Evolutionary conservation across 768 basidiomycete species (phyloP).

Genomic region (Gymnopilus dilepis): DNA sequence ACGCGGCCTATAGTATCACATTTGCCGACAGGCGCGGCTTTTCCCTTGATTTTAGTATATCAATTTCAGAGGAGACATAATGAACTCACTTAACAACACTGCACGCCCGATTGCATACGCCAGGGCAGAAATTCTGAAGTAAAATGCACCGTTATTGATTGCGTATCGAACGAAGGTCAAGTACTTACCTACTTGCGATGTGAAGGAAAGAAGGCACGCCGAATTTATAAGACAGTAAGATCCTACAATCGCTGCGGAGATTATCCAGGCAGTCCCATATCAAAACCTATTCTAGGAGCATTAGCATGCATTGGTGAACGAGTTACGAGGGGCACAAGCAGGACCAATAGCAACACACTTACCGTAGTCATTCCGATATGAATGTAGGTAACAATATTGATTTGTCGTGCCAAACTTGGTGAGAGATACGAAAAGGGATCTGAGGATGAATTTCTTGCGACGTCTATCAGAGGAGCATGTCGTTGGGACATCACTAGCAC

Average conservation of each 20-base stretch:
- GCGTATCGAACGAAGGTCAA: background rate
- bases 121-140: background rate
- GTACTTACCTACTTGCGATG: background rate
- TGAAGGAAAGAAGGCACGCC: background rate
- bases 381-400: background rate
- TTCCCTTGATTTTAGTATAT: background rate
- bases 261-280: slow-evolving; percentile 1
- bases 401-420: background rate
- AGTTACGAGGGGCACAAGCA: too few species aligned
- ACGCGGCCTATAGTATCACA: slow-evolving; percentile 2
- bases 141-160: background rate
- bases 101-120: slow-evolving; percentile 10
- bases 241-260: background rate
- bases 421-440: background rate
- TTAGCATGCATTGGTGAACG: too few species aligned
- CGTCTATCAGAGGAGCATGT: too few species aligned
- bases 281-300: background rate
- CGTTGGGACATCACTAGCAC: too few species aligned
- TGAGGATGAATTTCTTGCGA: too few species aligned
- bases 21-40: slow-evolving; percentile 11
- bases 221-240: background rate
- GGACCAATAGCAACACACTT: background rate
- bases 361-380: slow-evolving; percentile 2
- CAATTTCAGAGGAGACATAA: background rate
- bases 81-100: slow-evolving; percentile 14